Evolutionary conservation across 176 grass and related monocot species (phyloP).

Genomic region (Triticum monococcum): DNA sequence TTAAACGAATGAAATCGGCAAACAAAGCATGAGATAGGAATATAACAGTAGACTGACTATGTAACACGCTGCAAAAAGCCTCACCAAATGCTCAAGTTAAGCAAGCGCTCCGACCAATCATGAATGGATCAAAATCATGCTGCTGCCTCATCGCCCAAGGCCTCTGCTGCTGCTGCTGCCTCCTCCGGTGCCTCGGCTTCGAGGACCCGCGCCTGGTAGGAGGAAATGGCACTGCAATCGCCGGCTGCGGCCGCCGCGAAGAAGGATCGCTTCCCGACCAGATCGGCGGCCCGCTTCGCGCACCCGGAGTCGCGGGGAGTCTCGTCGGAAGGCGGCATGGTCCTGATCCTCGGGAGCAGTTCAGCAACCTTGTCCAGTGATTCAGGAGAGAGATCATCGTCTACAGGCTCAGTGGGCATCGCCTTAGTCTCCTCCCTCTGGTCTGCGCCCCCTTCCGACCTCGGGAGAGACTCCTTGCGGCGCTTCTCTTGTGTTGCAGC

Average conservation of each 20-base stretch:
- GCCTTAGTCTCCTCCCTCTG: conserved; percentile 7
- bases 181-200: conserved; percentile 32
- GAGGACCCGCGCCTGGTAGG: conserved; percentile 40
- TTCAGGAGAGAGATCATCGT: conserved; percentile 37
- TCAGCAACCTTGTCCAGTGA: conserved; percentile 64
- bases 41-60: too few relatives aligned
- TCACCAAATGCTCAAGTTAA: conserved; percentile 38
- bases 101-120: conserved; percentile 22
- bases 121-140: neutral
- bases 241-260: conserved; percentile 37
- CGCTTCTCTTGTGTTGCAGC: conserved; percentile 32
- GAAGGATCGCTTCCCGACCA: conserved; percentile 53
- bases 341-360: conserved; percentile 73
- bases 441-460: neutral
- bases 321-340: conserved; percentile 29
- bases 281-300: conserved; percentile 67
- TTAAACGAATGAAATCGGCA: too few relatives aligned
- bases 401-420: neutral
- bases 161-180: neutral
- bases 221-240: neutral
- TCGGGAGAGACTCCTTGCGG: conserved; percentile 47
- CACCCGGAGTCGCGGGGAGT: conserved; percentile 82
- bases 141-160: neutral
- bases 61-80: conserved; percentile 27
- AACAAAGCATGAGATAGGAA: too few relatives aligned